Evolutionary conservation across 345 rosid species (phyloP).

Genomic region (Arabidopsis suecica): DNA sequence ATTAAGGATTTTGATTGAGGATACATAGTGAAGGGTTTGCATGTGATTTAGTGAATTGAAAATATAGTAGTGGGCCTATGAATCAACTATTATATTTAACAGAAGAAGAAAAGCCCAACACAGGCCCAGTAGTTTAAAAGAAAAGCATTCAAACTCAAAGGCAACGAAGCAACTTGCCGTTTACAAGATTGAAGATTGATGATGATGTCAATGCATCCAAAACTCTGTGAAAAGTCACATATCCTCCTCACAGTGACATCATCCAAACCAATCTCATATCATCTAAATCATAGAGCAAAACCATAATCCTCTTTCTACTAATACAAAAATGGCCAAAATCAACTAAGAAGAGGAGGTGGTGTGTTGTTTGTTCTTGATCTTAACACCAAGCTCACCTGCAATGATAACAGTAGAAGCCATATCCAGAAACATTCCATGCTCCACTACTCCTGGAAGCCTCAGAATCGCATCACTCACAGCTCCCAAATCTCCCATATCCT

Average conservation of each 20-base stretch:
- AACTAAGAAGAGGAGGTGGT: background rate
- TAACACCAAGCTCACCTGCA: conserved; percentile 84
- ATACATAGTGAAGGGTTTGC: too few relatives aligned
- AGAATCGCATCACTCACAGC: conserved; percentile 71
- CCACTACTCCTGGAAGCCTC: conserved; percentile 87
- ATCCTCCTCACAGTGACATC: conserved; percentile 27
- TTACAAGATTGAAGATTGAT: background rate
- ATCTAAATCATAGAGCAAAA: background rate
- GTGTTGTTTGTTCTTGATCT: conserved; percentile 57
- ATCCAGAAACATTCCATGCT: conserved; percentile 93
- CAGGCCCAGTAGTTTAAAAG: too few relatives aligned
- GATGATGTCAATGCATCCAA: conserved; percentile 9
- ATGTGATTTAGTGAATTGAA: too few relatives aligned
- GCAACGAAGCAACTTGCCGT: background rate
- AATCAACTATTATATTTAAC: too few relatives aligned
- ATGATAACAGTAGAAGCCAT: conserved; percentile 94
- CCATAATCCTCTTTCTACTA: conserved; percentile 8
- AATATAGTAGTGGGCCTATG: too few relatives aligned
- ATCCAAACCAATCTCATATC: conserved; percentile 13
- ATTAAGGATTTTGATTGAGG: background rate
- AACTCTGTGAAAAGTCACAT: conserved; percentile 11
- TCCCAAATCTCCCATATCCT: conserved; percentile 78
- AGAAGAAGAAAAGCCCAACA: too few relatives aligned
- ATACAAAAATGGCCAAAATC: background rate
- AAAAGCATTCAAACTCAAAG: background rate